phyloP scores from a whole-genome alignment of 129 eudicot species.

The Flaveria trinervia region DNA sequence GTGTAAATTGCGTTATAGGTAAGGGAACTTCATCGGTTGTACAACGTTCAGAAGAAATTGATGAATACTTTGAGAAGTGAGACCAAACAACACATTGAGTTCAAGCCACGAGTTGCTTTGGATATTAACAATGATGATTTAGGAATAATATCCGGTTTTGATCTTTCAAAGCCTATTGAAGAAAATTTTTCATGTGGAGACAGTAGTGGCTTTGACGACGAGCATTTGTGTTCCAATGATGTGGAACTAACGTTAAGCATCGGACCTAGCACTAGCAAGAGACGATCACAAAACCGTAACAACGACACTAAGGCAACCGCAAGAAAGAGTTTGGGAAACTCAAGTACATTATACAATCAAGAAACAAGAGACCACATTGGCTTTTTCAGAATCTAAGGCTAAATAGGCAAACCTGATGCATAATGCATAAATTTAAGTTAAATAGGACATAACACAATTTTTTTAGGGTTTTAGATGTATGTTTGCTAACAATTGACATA shows the following conservation, averaged over 20 bases:
- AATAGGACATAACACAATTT: conserved; percentile 40
- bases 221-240: conserved; percentile 23
- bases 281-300: conserved; percentile 25
- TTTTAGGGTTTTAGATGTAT: conserved; percentile 16
- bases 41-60: conserved; percentile 54
- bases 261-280: conserved; percentile 46
- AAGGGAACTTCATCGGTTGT: conserved; percentile 67
- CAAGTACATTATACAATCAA: conserved; percentile 37
- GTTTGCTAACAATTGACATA: conserved; percentile 18
- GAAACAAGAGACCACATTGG: conserved; percentile 53
- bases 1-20: conserved; percentile 46
- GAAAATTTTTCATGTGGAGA: conserved; percentile 37
- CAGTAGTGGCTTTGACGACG: conserved; percentile 24
- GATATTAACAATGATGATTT: conserved; percentile 26
- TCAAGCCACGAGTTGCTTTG: not conserved
- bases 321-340: conserved; percentile 35
- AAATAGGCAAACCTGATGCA: conserved; percentile 20
- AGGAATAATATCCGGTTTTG: conserved; percentile 41
- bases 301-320: conserved; percentile 12
- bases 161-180: conserved; percentile 43
- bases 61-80: conserved; percentile 47
- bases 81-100: not conserved
- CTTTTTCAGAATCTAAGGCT: conserved; percentile 49
- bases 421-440: conserved; percentile 10
- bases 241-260: conserved; percentile 64